A percentile compares a stretch with the other conserved stretches of the same genome.
phyloP scores from a whole-genome alignment of 139 green algal species.

The Chlamydomonas applanata region DNA sequence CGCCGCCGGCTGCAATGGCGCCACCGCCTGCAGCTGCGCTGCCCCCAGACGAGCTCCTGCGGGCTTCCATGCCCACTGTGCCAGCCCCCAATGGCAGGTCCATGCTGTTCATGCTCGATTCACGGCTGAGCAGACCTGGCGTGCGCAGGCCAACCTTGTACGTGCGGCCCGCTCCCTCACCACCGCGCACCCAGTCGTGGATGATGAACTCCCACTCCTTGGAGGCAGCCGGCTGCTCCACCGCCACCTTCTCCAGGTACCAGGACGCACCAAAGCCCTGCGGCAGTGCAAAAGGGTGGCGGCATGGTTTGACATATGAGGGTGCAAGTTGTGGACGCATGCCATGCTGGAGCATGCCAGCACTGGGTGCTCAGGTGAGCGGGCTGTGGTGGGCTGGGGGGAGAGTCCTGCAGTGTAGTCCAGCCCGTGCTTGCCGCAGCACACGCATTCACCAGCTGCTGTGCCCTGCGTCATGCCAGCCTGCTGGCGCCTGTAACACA shows the following conservation, averaged over 20 bases:
- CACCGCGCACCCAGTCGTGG: constrained; percentile 37
- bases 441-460: too few relatives aligned
- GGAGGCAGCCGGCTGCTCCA: constrained; percentile 30
- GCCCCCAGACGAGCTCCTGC: too few relatives aligned
- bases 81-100: background rate
- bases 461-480: too few relatives aligned
- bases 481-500: too few relatives aligned
- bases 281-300: too few relatives aligned
- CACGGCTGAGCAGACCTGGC: constrained; percentile 20
- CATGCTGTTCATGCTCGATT: constrained; percentile 16
- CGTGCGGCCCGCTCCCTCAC: constrained; percentile 9
- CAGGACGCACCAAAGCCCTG: constrained; percentile 28
- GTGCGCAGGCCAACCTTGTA: constrained; percentile 6
- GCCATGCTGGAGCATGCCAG: background rate
- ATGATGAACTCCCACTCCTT: constrained; percentile 21
- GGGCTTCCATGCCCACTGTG: background rate
- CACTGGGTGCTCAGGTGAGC: background rate
- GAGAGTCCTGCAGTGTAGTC: too few relatives aligned
- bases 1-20: too few relatives aligned
- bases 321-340: background rate
- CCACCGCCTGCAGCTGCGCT: too few relatives aligned
- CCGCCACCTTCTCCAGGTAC: constrained; percentile 24
- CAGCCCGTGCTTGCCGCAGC: too few relatives aligned
- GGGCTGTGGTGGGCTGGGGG: too few relatives aligned
- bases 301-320: background rate